phyloP scores from a whole-genome alignment of 768 basidiomycete genomes.

The Ephemerocybe angulata region DNA sequence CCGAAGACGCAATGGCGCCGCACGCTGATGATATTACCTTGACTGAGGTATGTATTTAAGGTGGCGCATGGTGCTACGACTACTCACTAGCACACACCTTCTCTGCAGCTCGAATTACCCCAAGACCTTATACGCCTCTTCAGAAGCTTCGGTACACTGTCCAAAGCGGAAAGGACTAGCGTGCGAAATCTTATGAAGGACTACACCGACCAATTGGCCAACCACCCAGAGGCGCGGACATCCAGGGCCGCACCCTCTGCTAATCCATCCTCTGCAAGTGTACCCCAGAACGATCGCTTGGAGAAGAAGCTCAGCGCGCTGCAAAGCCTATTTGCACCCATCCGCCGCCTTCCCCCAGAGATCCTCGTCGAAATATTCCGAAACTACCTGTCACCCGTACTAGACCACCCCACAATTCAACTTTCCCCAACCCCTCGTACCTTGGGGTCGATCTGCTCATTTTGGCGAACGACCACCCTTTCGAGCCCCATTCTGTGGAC shows the following conservation, averaged over 20 bases:
- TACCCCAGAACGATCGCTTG: not conserved
- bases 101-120: not conserved
- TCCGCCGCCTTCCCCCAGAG: conserved; percentile 1
- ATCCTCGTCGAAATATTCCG: conserved; percentile 1
- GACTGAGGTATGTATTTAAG: not conserved
- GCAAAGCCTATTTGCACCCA: conserved; percentile 1
- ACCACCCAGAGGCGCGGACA: not conserved
- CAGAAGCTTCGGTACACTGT: not conserved
- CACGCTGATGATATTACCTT: not conserved
- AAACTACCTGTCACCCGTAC: not conserved
- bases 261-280: not conserved
- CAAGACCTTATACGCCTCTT: not conserved
- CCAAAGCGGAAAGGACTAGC: not conserved
- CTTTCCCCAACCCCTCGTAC: not conserved
- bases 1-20: conserved; percentile 1
- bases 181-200: not conserved
- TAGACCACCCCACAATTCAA: not conserved
- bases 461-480: not conserved
- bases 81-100: not conserved
- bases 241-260: not conserved
- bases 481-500: not conserved
- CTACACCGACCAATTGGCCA: too few species aligned
- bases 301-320: not conserved
- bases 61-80: not conserved
- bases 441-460: not conserved